A percentile compares a stretch with the other conserved stretches of the same genome.
Conservation (phyloP, 768 basidiomycete genomes). For the Mycena amicta region DNA sequence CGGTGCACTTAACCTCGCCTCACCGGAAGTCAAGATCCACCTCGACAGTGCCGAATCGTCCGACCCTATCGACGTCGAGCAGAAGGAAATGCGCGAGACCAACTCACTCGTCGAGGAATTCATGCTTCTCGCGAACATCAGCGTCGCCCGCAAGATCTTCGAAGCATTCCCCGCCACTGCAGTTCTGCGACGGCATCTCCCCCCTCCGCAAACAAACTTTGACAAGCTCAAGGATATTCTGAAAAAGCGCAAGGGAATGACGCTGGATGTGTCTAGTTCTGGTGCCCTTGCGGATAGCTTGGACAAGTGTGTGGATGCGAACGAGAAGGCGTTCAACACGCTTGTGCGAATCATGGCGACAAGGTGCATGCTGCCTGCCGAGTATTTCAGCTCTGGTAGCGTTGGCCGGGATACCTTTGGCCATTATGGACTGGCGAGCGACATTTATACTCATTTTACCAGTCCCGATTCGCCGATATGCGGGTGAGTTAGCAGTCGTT, state of each 20-base stretch:
- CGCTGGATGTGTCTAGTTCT: constrained; percentile 88
- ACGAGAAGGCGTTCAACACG: constrained; percentile 91
- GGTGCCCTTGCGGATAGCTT: constrained; percentile 86
- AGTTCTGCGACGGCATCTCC: constrained; percentile 89
- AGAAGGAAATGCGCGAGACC: constrained; percentile 89
- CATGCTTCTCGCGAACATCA: constrained; percentile 97
- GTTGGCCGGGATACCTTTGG: constrained; percentile 91
- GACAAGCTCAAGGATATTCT: constrained; percentile 95
- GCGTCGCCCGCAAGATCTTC: constrained; percentile 88
- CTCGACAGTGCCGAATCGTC: constrained; percentile 91
- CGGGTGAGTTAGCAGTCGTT: constrained; percentile 49
- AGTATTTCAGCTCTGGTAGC: constrained; percentile 97
- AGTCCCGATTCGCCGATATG: constrained; percentile 96
- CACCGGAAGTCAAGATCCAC: constrained; percentile 97
- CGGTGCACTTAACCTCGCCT: constrained; percentile 97
- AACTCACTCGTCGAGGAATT: constrained; percentile 98
- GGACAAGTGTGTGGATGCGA: constrained; percentile 82
- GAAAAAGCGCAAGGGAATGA: constrained; percentile 79
- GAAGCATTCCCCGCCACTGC: constrained; percentile 96
- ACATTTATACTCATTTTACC: constrained; percentile 98
- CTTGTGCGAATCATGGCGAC: constrained; percentile 99
- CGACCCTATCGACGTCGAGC: constrained; percentile 96
- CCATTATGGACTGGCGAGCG: constrained; percentile 96
- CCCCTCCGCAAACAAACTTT: constrained; percentile 91
- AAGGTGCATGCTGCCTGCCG: constrained; percentile 96